Base-by-base conservation (phyloP, 2,329 filamentous ascomycete species). In the Clonostachys byssicola region DNA sequence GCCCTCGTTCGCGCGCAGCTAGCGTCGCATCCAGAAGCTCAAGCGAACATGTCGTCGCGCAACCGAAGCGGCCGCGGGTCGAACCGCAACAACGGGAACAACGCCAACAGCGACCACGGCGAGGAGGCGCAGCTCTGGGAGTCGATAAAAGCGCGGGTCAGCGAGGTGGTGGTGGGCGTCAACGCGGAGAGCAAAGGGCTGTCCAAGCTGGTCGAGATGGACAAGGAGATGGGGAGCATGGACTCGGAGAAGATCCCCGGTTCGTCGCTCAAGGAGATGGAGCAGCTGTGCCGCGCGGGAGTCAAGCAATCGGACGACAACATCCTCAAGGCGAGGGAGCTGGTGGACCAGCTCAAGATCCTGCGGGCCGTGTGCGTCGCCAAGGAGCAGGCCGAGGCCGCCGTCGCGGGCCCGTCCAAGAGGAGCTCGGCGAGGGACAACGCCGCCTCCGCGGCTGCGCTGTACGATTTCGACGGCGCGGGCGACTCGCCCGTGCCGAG, bases 401-500 rank as follows among this genome's bases (percentile, higher is more conserved):
- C 52, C 5, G 50, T 54, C 2, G 50, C 56, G 9, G 47, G 51
- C n/a, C 49, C 52, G 14, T 42, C 53, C 45, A 57, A 60, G 50
- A 47, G 57, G 35, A 45, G 51, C 18, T 53, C 50, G 17, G 44
- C 53, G 12, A 52, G 56, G 34, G 56, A 60, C 39, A 54, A 48
- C 34, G 49, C 50, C 9, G 52, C 56, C 3, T 51, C 51, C 8
- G 51, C 53, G 2, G 44, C 53, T 17, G 55, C 47, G 1, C 53
- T 73, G 6, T 73, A 73, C 55, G 68, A 71, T 41, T 72, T 76
- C 53, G 71, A 73, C 35, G 68, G 62, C 5, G 65, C 64, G 30
- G 70, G 66, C 16, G 71, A 76, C 50, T 74, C 68, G 8, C 70
- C 73, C 5, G 65, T 73, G 5, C 71, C 72, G 5, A 73, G 71